Conservation (phyloP, 805 yeast species). For the Grigorovia humatica region DNA sequence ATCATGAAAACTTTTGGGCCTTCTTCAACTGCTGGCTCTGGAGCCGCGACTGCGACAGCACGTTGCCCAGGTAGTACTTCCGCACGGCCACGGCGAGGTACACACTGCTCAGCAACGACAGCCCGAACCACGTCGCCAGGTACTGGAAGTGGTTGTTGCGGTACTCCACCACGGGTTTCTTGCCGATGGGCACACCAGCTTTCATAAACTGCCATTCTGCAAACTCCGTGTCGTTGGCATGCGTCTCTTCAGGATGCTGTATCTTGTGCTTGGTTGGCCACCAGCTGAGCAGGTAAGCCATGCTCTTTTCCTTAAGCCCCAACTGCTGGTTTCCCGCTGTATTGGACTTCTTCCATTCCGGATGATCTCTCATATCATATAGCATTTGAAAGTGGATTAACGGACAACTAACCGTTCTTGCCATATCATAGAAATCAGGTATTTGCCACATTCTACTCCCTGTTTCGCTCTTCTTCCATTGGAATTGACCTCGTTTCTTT, state of each 20-base stretch:
- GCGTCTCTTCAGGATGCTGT: no score
- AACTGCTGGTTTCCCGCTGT: no score
- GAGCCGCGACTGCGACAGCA: conserved; percentile 21
- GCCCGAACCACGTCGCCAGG: conserved; percentile 90
- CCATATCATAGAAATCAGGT: conserved; percentile 74
- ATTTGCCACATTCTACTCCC: conserved; percentile 65
- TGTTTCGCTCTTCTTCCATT: conserved; percentile 61
- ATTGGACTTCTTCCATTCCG: conserved; percentile 1
- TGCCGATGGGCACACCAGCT: conserved; percentile 88
- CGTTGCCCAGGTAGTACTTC: conserved; percentile 28
- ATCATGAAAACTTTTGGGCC: conserved; percentile 12
- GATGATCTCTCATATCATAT: conserved; percentile 55
- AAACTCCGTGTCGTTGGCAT: conserved; percentile 27
- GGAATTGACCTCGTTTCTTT: conserved; percentile 48
- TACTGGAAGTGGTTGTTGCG: conserved; percentile 89
- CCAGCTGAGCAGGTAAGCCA: no score
- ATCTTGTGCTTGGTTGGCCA: no score
- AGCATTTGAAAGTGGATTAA: conserved; percentile 73
- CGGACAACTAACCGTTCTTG: conserved; percentile 45
- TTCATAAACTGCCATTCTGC: conserved; percentile 49
- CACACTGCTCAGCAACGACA: conserved; percentile 61
- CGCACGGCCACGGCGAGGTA: conserved; percentile 46
- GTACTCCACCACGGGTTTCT: conserved; percentile 66
- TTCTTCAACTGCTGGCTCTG: conserved; percentile 9
- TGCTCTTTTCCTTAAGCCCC: no score